phyloP scores from a whole-genome alignment of 495 filamentous ascomycete species.

The Schizothecium vesticola region DNA sequence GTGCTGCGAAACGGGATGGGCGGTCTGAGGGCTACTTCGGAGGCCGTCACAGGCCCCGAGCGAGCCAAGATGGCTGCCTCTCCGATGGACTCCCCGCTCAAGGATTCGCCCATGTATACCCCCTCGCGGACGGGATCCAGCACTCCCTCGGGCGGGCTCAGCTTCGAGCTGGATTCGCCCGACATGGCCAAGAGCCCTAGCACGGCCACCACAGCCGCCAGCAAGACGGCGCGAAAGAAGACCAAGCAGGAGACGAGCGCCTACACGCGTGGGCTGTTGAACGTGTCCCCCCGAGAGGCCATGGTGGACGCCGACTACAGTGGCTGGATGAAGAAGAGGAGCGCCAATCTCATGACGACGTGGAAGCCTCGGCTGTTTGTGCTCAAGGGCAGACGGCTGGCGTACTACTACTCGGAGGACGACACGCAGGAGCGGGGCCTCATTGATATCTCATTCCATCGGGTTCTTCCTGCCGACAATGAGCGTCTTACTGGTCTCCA shows the following conservation, averaged over 20 bases:
- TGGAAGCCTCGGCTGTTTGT: constrained; percentile 97
- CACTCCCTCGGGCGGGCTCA: constrained; percentile 75
- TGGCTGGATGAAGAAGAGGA: constrained; percentile 99
- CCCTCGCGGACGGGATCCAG: constrained; percentile 76
- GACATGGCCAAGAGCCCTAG: constrained; percentile 55
- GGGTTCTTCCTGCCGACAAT: constrained; percentile 89
- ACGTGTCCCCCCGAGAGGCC: constrained; percentile 76
- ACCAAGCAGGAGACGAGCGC: constrained; percentile 93
- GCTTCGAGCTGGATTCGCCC: constrained; percentile 71
- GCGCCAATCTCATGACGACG: constrained; percentile 87
- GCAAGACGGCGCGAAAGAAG: constrained; percentile 44
- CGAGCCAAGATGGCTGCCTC: constrained; percentile 45
- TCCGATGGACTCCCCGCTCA: constrained; percentile 53
- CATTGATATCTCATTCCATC: constrained; percentile 96
- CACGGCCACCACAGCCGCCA: constrained; percentile 39
- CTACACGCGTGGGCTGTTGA: constrained; percentile 79
- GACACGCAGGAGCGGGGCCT: constrained; percentile 90
- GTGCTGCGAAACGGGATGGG: constrained; percentile 39
- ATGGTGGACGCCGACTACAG: constrained; percentile 85
- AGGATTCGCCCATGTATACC: constrained; percentile 61
- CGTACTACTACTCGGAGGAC: constrained; percentile 92
- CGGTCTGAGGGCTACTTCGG: constrained; percentile 67
- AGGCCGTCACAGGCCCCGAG: constrained; percentile 63
- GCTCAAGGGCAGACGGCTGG: constrained; percentile 80
- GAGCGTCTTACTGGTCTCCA: constrained; percentile 86